Base-by-base conservation (phyloP, 2,329 filamentous ascomycete species). In the Gaeumannomyces sp. region DNA sequence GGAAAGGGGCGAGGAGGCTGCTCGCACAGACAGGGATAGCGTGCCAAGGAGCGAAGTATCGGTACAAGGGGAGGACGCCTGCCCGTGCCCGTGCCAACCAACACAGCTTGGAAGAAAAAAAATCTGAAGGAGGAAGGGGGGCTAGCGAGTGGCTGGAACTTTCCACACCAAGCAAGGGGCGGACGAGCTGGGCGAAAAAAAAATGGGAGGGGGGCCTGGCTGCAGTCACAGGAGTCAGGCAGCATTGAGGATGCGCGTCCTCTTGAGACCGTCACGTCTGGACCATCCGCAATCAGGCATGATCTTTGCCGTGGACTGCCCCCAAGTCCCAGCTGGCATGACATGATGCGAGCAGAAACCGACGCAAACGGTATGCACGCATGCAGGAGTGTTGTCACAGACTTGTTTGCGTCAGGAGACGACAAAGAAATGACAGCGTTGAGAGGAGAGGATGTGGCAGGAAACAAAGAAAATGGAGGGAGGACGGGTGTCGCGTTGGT, bases 11-110 rank as follows among this genome's bases (percentile, higher is more conserved):
- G 27, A 62, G 16, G 59, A 61, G 33, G 35, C 60, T 14, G 57
- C 27, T 28, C 27, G 59, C 59, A 60, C 59, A 38, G 59, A 60
- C 59, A 60, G 29, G 59, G 59, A 60, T 60, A 35, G 60, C 16
- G 28, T 10, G 60, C 35, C 33, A 62, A 53, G 45, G 45, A n/a
- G n/a, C 22, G 22, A 59, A 27, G 57, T 59, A 59, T 22, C 57
- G 14, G 57, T 59, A 59, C 57, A 28, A 10, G 2, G 27, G 27
- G 25, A 59, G 57, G 14, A 10, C 57, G 22, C 45, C 45, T 53
- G 45, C 22, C 45, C 27, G 27, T 5, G 59, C 31, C 31, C 59
- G 59, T 60, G 59, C 57, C 57, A 59, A 31, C 57, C 57, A 27
- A 25, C 56, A 58, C 25, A 29, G 29, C 29, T 25, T 53, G 45